phyloP scores from a whole-genome alignment of 2,329 filamentous ascomycete species.

The Pseudogymnoascus sp. region DNA sequence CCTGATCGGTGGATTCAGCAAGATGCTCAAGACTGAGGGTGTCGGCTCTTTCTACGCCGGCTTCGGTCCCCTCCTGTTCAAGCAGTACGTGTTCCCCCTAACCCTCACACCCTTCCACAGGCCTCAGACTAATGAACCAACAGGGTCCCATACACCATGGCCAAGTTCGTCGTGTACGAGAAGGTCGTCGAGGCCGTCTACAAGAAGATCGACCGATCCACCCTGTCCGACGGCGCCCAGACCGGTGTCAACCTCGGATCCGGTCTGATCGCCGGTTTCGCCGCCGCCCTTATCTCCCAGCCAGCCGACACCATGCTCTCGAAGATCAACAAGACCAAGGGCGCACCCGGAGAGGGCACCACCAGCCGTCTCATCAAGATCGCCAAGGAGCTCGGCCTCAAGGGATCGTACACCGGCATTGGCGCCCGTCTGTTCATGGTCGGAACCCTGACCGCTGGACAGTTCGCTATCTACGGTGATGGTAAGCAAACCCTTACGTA shows the following conservation, averaged over 20 bases:
- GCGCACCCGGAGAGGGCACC: conserved; percentile 76
- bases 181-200: conserved; percentile 73
- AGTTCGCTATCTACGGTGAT: conserved; percentile 84
- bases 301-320: conserved; percentile 88
- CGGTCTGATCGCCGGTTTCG: conserved; percentile 73
- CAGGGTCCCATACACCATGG: conserved; percentile 86
- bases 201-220: conserved; percentile 60
- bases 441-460: conserved; percentile 60
- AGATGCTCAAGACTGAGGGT: conserved; percentile 78
- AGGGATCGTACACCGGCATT: conserved; percentile 71
- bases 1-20: conserved; percentile 68
- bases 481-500: conserved; percentile 8
- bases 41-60: conserved; percentile 81
- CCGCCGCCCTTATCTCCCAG: conserved; percentile 78
- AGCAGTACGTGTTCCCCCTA: conserved; percentile 47
- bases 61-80: conserved; percentile 80
- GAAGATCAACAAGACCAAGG: conserved; percentile 95
- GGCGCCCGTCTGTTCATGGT: conserved; percentile 68
- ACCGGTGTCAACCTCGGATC: conserved; percentile 73
- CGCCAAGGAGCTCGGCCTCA: conserved; percentile 71
- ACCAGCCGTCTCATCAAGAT: conserved; percentile 78
- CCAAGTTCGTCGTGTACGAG: conserved; percentile 92
- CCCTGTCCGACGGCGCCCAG: conserved; percentile 58
- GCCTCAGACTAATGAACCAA: conserved; percentile 18
- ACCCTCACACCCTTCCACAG: background rate